Percentiles rank a stretch among this genome's conserved stretches.
phyloP scores from a whole-genome alignment of 225 moss, liverwort and hornwort genomes.

The Marchantia polymorpha region DNA sequence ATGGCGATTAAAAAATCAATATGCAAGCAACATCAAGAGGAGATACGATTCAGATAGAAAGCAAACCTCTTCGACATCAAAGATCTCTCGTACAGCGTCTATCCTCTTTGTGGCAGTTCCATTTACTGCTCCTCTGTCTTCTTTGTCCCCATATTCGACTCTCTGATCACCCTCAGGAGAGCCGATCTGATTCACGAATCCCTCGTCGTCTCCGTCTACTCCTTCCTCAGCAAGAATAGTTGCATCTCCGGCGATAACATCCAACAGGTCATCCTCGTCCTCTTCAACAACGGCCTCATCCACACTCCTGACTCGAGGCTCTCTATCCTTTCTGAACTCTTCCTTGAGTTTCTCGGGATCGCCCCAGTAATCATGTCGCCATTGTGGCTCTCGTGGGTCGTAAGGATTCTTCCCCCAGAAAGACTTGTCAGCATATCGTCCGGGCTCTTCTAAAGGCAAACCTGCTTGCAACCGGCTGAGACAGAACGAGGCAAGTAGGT shows the following conservation, averaged over 20 bases:
- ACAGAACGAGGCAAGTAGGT: background rate
- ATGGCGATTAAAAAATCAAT: background rate
- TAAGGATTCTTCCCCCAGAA: constrained; percentile 89
- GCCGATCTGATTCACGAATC: constrained; percentile 15
- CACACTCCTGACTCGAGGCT: constrained; percentile 57
- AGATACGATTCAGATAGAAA: background rate
- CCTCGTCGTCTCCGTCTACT: constrained; percentile 42
- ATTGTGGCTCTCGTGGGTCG: constrained; percentile 83
- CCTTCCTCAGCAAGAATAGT: constrained; percentile 33
- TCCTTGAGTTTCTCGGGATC: constrained; percentile 77
- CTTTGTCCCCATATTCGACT: constrained; percentile 30
- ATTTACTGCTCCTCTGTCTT: constrained; percentile 50
- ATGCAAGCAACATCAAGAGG: background rate
- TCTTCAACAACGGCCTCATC: constrained; percentile 51
- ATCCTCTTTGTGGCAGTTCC: constrained; percentile 61
- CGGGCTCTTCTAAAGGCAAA: constrained; percentile 87
- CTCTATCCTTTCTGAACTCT: constrained; percentile 67
- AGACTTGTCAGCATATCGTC: constrained; percentile 80
- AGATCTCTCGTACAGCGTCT: constrained; percentile 54
- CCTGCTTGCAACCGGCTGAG: constrained; percentile 74
- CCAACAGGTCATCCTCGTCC: constrained; percentile 44
- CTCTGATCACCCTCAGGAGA: constrained; percentile 24
- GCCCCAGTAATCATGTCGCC: constrained; percentile 95
- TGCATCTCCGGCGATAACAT: constrained; percentile 27
- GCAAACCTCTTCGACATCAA: constrained; percentile 36